Evolutionary conservation across 768 basidiomycete species (phyloP).

Genomic region (Lactarius tabidus): DNA sequence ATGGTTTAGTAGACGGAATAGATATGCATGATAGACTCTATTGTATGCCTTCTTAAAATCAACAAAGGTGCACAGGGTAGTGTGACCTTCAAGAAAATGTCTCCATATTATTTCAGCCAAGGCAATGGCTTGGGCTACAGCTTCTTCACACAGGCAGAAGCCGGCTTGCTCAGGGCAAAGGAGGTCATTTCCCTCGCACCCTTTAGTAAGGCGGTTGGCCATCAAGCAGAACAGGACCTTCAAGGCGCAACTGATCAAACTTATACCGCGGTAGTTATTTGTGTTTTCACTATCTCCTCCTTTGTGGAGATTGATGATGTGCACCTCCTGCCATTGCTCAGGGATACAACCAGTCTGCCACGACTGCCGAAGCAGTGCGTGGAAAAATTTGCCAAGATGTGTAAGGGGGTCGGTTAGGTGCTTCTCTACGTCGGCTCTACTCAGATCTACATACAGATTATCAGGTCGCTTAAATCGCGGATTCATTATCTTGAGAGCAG

Average conservation of each 20-base stretch:
- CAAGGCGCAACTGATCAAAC: slow-evolving; percentile 16
- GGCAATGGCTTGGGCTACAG: slow-evolving; percentile 19
- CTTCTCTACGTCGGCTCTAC: background rate
- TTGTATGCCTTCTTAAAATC: slow-evolving; percentile 26
- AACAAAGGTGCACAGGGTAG: slow-evolving; percentile 18
- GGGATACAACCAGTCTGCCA: background rate
- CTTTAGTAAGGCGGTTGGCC: background rate
- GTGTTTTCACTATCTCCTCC: slow-evolving; percentile 16
- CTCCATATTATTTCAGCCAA: slow-evolving; percentile 23
- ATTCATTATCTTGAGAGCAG: background rate
- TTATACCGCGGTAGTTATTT: slow-evolving; percentile 23
- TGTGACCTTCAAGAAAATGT: background rate
- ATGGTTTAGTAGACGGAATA: slow-evolving; percentile 17
- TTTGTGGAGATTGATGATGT: slow-evolving; percentile 18
- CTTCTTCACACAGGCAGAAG: slow-evolving; percentile 20
- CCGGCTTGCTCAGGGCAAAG: slow-evolving; percentile 8
- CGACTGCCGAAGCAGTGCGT: rapidly evolving
- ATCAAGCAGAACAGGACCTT: slow-evolving; percentile 21
- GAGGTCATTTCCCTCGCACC: background rate
- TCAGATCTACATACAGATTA: background rate
- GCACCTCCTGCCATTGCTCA: slow-evolving; percentile 15
- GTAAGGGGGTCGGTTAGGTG: background rate
- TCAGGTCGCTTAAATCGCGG: background rate
- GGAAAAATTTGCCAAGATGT: background rate
- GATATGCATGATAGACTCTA: slow-evolving; percentile 17